A percentile compares a stretch with the other conserved stretches of the same genome.
phyloP scores from a whole-genome alignment of 2,329 filamentous ascomycete species.

The Stachybotrys chartarum region DNA sequence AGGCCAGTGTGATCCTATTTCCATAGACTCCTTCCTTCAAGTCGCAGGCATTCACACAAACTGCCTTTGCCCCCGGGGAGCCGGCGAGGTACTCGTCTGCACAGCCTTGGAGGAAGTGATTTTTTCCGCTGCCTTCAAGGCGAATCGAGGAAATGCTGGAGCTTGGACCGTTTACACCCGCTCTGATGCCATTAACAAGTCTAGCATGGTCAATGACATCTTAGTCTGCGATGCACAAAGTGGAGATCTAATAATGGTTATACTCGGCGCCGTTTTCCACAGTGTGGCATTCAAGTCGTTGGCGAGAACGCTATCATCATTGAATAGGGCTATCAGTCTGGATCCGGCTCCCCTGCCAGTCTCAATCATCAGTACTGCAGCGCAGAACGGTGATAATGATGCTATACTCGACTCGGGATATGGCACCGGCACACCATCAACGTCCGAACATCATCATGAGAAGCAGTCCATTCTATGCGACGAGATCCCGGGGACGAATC shows the following conservation, averaged over 20 bases:
- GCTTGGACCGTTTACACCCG: background rate
- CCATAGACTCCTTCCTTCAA: constrained; percentile 4
- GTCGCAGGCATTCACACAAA: constrained; percentile 1
- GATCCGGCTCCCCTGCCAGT: background rate
- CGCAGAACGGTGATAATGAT: background rate
- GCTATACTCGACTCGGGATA: background rate
- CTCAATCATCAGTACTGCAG: background rate
- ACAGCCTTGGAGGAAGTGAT: background rate
- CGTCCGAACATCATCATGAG: background rate
- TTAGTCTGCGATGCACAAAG: background rate
- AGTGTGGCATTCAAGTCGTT: background rate
- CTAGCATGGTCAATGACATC: background rate
- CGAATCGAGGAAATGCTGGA: background rate
- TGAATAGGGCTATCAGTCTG: background rate
- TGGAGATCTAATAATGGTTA: background rate
- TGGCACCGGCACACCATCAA: background rate
- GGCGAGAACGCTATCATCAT: background rate
- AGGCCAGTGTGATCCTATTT: background rate
- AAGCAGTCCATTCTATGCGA: background rate
- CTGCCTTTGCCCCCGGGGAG: background rate
- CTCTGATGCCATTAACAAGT: background rate
- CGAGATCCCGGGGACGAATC: background rate
- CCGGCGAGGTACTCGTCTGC: constrained; percentile 1
- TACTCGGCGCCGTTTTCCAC: background rate
- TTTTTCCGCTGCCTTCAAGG: background rate